Base-by-base conservation (phyloP, 192 early-diverging fungal species). In the Jimgerdemannia flammicorona region DNA sequence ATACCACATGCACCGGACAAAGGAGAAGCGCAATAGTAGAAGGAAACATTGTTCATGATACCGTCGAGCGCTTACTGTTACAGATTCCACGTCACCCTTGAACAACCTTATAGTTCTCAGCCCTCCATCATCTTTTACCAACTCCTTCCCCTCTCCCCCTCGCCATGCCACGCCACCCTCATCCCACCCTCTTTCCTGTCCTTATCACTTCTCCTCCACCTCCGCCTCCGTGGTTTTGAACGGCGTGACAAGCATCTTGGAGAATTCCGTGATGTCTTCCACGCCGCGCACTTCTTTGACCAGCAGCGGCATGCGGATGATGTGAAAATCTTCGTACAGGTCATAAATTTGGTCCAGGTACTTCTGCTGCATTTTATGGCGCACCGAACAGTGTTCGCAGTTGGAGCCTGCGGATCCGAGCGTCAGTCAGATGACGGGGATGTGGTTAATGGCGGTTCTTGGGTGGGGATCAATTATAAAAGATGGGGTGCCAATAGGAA, bases 321-420 rank as follows among this genome's bases (percentile, higher is more conserved):
- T 89, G 77, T 99, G 96, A 87, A 99, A 99, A 83, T 99, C 98
- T 69, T 97, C 97, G 79, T 99, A 99, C n/a, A 99, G 87, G 74
- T 99, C 97, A 81, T 95, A 92, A 72, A 99, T 99, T 85, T 99
- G 97, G 72, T 97, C 94, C 63, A 99, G 86, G 79, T 99, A 99
- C 83, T 99, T 99, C 78, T 92, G 91, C 83, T 99, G 98, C 97
- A 99, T 99, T 77, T 96, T 97, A 78, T 95, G 85, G 63, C 98
- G 91, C 29, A 99, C 97, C 67, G 84, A 81, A 80, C 98, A 99
- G 72, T 94, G 92, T 64, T 95, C 93, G 80, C 94, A 96, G 80
- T 89, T 92, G 29, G 91, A 93, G 70, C 91, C 90, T 75, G 90
- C 87, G 78, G 94, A 93, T 49, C 96, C 96, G 87, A 95, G 96